These are phyloP conservation scores for Globisporangium acanthophoron DNA, from an alignment of 352 stramenopile species.

Conservation along the genomic window DNA sequence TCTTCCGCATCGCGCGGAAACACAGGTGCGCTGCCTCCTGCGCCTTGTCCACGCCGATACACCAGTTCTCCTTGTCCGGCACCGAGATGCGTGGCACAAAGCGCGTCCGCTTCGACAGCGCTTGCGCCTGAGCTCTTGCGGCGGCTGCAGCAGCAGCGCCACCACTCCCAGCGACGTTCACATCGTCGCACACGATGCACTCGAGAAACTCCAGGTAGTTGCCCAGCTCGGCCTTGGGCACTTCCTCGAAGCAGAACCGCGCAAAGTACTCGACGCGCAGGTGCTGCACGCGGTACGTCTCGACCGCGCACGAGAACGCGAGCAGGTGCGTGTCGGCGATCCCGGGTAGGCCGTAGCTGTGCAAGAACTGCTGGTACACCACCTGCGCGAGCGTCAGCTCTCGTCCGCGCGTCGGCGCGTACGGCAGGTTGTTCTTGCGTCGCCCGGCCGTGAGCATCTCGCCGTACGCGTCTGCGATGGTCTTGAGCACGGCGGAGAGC, in stretches of 20 bases:
- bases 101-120: slow-evolving; percentile 27
- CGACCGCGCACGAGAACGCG: slow-evolving; percentile 63
- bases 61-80: slow-evolving; percentile 67
- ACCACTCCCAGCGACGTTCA: slow-evolving; percentile 5
- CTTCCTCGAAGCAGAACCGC: slow-evolving; percentile 73
- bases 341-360: slow-evolving; percentile 66
- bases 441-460: slow-evolving; percentile 59
- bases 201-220: slow-evolving; percentile 78
- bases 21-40: slow-evolving; percentile 57
- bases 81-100: slow-evolving; percentile 51
- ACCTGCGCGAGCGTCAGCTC: slow-evolving; percentile 59
- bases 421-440: slow-evolving; percentile 24
- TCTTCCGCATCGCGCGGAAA: slow-evolving; percentile 71
- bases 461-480: slow-evolving; percentile 69
- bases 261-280: slow-evolving; percentile 73
- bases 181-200: slow-evolving; percentile 59
- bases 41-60: slow-evolving; percentile 57
- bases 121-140: slow-evolving; percentile 2
- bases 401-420: slow-evolving; percentile 15
- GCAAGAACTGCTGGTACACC: slow-evolving; percentile 79
- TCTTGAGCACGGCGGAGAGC: slow-evolving; percentile 49
- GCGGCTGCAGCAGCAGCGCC: not conserved
- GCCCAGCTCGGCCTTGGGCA: slow-evolving; percentile 34
- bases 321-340: slow-evolving; percentile 82
- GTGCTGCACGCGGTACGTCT: slow-evolving; percentile 59